A percentile compares a stretch with the other conserved stretches of the same genome.
phyloP scores from a whole-genome alignment of 352 stramenopile genomes.

The Globisporangium orthogonon region DNA sequence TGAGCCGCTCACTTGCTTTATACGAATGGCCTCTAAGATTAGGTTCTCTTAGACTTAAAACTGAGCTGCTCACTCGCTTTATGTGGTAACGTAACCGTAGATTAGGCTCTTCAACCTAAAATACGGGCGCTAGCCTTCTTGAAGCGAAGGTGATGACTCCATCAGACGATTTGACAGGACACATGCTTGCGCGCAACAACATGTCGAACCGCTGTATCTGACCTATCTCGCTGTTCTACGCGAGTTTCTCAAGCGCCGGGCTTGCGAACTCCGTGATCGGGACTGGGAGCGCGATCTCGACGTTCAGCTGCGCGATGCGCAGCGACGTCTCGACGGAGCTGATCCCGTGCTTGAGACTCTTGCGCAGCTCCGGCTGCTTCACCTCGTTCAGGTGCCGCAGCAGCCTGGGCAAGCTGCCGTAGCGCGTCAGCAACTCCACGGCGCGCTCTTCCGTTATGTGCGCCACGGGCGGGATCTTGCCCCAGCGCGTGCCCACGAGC shows the following conservation, averaged over 20 bases:
- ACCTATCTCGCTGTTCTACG: background rate
- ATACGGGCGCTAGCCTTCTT: too few relatives aligned
- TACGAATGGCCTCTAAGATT: too few relatives aligned
- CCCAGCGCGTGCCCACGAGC: constrained; percentile 61
- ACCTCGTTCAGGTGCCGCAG: constrained; percentile 62
- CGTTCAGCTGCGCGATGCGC: constrained; percentile 61
- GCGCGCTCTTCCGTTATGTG: constrained; percentile 51
- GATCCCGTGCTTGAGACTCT: constrained; percentile 67
- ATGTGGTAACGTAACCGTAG: too few relatives aligned
- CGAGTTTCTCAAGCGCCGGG: constrained; percentile 24
- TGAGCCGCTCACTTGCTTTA: too few relatives aligned
- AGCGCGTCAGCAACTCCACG: constrained; percentile 56
- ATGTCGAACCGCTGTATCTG: background rate
- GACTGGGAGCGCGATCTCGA: constrained; percentile 41
- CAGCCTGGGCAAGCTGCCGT: constrained; percentile 45
- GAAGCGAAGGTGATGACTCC: too few relatives aligned
- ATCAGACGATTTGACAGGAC: too few relatives aligned
- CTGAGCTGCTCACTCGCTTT: too few relatives aligned
- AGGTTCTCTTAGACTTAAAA: too few relatives aligned
- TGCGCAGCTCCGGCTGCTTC: constrained; percentile 36
- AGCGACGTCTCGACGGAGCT: constrained; percentile 75
- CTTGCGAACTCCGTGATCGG: constrained; percentile 34
- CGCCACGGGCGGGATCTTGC: constrained; percentile 51
- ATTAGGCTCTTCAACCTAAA: too few relatives aligned
- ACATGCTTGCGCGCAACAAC: background rate